phyloP scores from a whole-genome alignment of 2,329 filamentous ascomycete species.

The Elsinoe ampelina region DNA sequence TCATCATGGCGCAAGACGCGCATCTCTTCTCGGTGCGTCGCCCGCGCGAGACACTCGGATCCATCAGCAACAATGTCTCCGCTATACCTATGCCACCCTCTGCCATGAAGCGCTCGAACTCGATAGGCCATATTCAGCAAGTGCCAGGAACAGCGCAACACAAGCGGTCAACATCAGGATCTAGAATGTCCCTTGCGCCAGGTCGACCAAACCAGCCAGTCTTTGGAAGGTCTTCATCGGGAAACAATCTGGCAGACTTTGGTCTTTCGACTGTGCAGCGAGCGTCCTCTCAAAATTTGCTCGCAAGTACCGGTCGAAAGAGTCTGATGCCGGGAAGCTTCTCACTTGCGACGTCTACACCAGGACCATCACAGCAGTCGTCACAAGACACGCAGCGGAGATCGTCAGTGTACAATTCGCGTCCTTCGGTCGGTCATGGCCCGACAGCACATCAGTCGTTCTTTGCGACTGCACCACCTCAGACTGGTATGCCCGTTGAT shows the following conservation, averaged over 20 bases:
- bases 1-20: constrained; percentile 73
- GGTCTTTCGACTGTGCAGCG: constrained; percentile 79
- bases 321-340: constrained; percentile 50
- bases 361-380: constrained; percentile 33
- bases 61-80: constrained; percentile 66
- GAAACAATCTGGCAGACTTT: constrained; percentile 66
- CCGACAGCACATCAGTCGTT: constrained; percentile 74
- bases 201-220: constrained; percentile 75
- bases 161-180: constrained; percentile 71
- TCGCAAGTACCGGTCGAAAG: constrained; percentile 54
- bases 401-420: constrained; percentile 58
- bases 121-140: constrained; percentile 57
- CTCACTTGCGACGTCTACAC: constrained; percentile 38
- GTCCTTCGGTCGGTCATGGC: constrained; percentile 54
- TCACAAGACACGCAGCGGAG: constrained; percentile 53
- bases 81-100: constrained; percentile 84
- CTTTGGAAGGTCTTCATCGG: constrained; percentile 77
- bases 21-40: constrained; percentile 87
- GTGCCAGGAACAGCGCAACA: constrained; percentile 60
- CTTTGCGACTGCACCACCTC: constrained; percentile 76
- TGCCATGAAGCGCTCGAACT: constrained; percentile 86
- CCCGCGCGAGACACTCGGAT: constrained; percentile 84
- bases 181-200: constrained; percentile 76
- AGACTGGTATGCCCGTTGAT: constrained; percentile 75
- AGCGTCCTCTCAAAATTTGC: constrained; percentile 63